phyloP scores from a whole-genome alignment of 352 stramenopile genomes.

The Albugo candida region DNA sequence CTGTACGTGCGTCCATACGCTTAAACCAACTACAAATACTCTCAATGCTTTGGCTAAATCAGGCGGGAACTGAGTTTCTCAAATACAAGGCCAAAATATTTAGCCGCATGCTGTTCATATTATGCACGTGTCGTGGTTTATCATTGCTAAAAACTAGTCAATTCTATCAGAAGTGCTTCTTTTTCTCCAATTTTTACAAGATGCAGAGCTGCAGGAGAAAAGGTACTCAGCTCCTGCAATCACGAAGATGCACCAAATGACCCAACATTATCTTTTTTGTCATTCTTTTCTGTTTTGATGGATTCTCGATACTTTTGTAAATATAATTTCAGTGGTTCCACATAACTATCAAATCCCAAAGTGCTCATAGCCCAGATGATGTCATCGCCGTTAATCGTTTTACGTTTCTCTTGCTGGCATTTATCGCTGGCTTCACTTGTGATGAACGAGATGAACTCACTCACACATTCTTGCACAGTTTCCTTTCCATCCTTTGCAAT shows the following conservation, averaged over 20 bases:
- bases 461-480: slow-evolving; percentile 99
- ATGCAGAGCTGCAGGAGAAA: too few species aligned
- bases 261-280: slow-evolving; percentile 81
- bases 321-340: slow-evolving; percentile 98
- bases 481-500: slow-evolving; percentile 99
- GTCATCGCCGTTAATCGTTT: slow-evolving; percentile 99
- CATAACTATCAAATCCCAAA: slow-evolving; percentile 98
- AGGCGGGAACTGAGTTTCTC: too few species aligned
- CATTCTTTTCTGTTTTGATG: slow-evolving; percentile 80
- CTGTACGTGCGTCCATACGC: too few species aligned
- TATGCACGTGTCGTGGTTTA: too few species aligned
- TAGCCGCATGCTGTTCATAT: too few species aligned
- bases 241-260: slow-evolving; percentile 59
- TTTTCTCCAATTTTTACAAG: too few species aligned
- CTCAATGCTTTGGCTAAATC: too few species aligned
- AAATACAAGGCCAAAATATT: too few species aligned
- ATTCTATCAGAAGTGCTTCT: too few species aligned
- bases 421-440: slow-evolving; percentile 97
- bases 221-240: too few species aligned
- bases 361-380: slow-evolving; percentile 99
- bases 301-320: slow-evolving; percentile 96
- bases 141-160: too few species aligned
- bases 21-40: too few species aligned
- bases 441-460: slow-evolving; percentile 99
- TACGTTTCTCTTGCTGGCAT: slow-evolving; percentile 98